These are phyloP conservation scores for Solanum boliviense DNA, from an alignment of 257 asterid species.

Conservation along the genomic window DNA sequence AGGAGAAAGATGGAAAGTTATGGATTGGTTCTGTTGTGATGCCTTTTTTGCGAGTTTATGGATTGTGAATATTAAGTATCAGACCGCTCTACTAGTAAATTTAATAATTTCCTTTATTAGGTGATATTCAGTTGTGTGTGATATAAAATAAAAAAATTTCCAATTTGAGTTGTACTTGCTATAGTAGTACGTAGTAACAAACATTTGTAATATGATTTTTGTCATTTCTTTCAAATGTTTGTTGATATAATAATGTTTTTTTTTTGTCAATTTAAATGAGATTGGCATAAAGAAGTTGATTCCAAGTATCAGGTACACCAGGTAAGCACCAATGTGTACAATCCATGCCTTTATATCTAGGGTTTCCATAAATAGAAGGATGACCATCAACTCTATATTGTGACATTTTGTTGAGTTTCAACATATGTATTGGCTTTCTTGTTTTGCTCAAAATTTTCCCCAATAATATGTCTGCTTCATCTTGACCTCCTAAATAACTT, in stretches of 20 bases:
- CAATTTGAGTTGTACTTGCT: neutral
- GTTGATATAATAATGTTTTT: neutral
- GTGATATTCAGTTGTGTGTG: neutral
- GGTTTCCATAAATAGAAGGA: slow-evolving; percentile 33
- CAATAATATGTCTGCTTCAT: slow-evolving; percentile 13
- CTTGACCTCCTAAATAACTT: neutral
- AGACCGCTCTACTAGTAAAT: no score
- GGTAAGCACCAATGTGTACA: slow-evolving; percentile 48
- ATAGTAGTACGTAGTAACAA: neutral
- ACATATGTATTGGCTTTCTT: slow-evolving; percentile 10
- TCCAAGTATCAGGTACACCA: slow-evolving; percentile 47
- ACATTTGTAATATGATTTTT: neutral
- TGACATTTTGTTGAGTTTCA: slow-evolving; percentile 22
- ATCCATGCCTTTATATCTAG: slow-evolving; percentile 19
- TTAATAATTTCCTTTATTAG: no score
- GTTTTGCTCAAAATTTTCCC: slow-evolving; percentile 4
- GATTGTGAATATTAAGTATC: neutral
- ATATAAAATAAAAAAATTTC: neutral
- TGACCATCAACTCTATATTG: slow-evolving; percentile 34
- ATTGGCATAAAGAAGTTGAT: slow-evolving; percentile 22
- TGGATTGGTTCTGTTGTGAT: slow-evolving; percentile 50
- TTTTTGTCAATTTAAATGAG: neutral
- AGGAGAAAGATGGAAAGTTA: slow-evolving; percentile 51
- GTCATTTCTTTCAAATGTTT: neutral
- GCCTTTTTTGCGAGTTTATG: slow-evolving; percentile 39